These are phyloP conservation scores for Hypomontagnella monticulosa DNA, from an alignment of 495 filamentous ascomycete genomes.

Conservation along the genomic window DNA sequence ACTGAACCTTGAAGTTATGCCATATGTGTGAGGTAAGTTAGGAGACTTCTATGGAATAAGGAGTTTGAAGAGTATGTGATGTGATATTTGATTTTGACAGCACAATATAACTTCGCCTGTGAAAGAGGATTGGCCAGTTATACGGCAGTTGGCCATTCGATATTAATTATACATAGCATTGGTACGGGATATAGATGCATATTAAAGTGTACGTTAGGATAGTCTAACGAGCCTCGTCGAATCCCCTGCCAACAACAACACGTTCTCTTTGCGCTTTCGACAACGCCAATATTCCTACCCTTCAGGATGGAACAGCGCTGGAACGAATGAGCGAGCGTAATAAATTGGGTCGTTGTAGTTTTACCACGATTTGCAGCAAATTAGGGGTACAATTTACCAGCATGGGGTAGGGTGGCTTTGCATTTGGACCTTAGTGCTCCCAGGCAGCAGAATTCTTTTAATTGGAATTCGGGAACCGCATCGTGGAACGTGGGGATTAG, in stretches of 20 bases:
- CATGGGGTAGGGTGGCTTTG: conserved; percentile 18
- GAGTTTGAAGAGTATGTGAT: not conserved
- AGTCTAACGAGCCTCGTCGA: conserved; percentile 21
- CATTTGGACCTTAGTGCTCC: conserved; percentile 10
- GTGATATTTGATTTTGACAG: too few species aligned
- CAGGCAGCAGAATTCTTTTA: conserved; percentile 33
- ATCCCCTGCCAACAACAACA: conserved; percentile 11
- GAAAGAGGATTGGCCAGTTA: conserved; percentile 9
- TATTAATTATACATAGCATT: conserved; percentile 2
- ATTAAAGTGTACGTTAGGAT: conserved; percentile 3
- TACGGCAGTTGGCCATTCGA: conserved; percentile 4
- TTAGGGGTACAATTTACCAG: conserved; percentile 2
- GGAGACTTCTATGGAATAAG: not conserved
- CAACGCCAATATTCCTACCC: conserved; percentile 7
- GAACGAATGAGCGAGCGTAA: conserved; percentile 8
- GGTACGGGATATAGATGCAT: conserved; percentile 6
- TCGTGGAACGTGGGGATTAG: conserved; percentile 9
- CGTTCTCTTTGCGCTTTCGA: conserved; percentile 19
- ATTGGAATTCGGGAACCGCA: conserved; percentile 5
- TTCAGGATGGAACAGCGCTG: not conserved
- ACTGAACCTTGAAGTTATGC: conserved; percentile 4
- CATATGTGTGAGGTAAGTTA: conserved; percentile 3
- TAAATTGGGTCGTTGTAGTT: conserved; percentile 4
- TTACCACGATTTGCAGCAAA: conserved; percentile 2
- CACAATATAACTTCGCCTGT: conserved; percentile 1